phyloP scores from a whole-genome alignment of 2,329 filamentous ascomycete species.

The Hirsutella rhossiliensis region DNA sequence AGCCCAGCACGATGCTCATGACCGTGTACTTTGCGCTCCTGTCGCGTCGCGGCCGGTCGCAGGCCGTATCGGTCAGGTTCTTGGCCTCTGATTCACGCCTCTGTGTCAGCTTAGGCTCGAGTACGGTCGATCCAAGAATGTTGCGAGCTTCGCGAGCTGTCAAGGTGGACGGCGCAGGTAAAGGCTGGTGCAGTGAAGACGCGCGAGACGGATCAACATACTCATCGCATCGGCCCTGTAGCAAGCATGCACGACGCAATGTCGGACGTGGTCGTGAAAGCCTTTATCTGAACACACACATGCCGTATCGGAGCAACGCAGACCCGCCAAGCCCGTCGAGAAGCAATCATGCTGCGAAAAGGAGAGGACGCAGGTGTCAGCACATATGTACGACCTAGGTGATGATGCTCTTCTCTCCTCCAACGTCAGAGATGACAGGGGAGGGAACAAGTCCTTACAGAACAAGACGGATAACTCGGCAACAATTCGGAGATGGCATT shows the following conservation, averaged over 20 bases:
- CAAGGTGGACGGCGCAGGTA: too few relatives aligned
- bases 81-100: background rate
- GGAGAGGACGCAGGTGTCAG: background rate
- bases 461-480: background rate
- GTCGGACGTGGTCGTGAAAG: background rate
- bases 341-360: background rate
- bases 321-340: background rate
- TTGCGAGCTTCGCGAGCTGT: too few relatives aligned
- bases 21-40: slow-evolving; percentile 1
- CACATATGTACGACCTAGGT: background rate
- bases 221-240: background rate
- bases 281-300: background rate
- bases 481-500: background rate
- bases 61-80: slow-evolving; percentile 4
- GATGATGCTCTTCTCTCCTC: background rate
- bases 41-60: slow-evolving; percentile 3
- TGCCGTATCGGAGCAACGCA: background rate
- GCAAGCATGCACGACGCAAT: background rate
- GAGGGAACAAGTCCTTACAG: background rate
- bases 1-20: slow-evolving; percentile 8
- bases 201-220: too few relatives aligned
- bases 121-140: too few relatives aligned
- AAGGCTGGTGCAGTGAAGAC: too few relatives aligned
- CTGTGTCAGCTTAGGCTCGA: background rate
- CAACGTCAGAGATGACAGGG: background rate